A percentile compares a stretch with the other conserved stretches of the same genome.
phyloP scores from a whole-genome alignment of 2,329 filamentous ascomycete species.

The Penicillium freii region DNA sequence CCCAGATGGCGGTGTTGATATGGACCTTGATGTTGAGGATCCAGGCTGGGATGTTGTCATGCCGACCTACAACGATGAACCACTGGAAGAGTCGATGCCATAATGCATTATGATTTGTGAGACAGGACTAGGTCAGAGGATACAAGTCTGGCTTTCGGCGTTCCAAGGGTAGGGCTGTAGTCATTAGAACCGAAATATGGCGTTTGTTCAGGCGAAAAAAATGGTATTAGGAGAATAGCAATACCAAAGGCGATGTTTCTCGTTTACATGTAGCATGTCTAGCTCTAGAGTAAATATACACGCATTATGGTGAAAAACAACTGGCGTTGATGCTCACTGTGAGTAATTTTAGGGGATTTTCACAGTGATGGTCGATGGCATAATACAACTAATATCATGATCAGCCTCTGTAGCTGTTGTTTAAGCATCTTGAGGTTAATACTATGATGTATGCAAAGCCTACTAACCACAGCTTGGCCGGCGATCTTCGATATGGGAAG shows the following conservation, averaged over 20 bases:
- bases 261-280: neutral
- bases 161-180: neutral
- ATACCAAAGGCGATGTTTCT: neutral
- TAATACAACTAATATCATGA: neutral
- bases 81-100: conserved; percentile 19
- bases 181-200: neutral
- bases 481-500: neutral
- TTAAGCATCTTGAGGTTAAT: neutral
- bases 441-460: neutral
- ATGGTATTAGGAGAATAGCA: neutral
- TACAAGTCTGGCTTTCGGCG: neutral
- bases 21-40: conserved; percentile 32
- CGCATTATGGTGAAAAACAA: neutral
- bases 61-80: conserved; percentile 36
- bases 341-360: neutral
- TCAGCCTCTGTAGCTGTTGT: neutral
- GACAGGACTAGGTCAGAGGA: neutral
- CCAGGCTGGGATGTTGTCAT: conserved; percentile 39
- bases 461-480: neutral
- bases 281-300: neutral
- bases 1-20: conserved; percentile 21
- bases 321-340: neutral
- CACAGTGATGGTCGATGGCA: neutral
- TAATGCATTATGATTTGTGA: neutral
- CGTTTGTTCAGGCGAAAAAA: neutral